These are phyloP conservation scores for Noccaea caerulescens DNA, from an alignment of 345 rosid species.

Conservation along the genomic window DNA sequence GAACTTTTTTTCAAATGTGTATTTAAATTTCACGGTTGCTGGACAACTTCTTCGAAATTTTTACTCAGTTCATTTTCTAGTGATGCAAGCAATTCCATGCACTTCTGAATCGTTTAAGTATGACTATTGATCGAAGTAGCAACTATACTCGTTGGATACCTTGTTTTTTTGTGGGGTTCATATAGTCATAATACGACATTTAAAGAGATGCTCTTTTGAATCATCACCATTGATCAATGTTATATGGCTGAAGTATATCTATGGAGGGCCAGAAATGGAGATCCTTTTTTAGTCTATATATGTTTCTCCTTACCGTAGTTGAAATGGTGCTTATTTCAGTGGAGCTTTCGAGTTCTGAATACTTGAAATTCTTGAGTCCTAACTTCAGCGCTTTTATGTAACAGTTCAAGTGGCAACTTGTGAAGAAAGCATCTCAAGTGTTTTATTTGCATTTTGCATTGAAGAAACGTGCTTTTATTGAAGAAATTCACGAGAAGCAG, in stretches of 20 bases:
- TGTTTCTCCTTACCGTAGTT: slow-evolving; percentile 13
- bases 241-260: background rate
- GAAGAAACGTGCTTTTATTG: slow-evolving; percentile 88
- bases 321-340: slow-evolving; percentile 7
- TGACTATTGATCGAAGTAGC: slow-evolving; percentile 23
- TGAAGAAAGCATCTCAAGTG: slow-evolving; percentile 91
- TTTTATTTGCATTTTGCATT: slow-evolving; percentile 86
- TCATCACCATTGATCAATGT: background rate
- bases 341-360: slow-evolving; percentile 13
- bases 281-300: background rate
- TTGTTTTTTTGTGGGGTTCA: background rate
- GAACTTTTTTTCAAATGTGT: background rate
- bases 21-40: background rate
- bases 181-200: background rate
- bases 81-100: background rate
- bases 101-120: background rate
- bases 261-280: background rate
- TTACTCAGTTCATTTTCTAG: background rate
- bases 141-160: background rate
- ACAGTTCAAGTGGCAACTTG: slow-evolving; percentile 90
- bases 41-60: background rate
- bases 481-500: slow-evolving; percentile 98
- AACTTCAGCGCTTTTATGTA: slow-evolving; percentile 23
- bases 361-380: slow-evolving; percentile 7
- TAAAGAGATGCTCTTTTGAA: background rate